phyloP scores from a whole-genome alignment of 78 protist genomes.

The Protostelium mycophagum region DNA sequence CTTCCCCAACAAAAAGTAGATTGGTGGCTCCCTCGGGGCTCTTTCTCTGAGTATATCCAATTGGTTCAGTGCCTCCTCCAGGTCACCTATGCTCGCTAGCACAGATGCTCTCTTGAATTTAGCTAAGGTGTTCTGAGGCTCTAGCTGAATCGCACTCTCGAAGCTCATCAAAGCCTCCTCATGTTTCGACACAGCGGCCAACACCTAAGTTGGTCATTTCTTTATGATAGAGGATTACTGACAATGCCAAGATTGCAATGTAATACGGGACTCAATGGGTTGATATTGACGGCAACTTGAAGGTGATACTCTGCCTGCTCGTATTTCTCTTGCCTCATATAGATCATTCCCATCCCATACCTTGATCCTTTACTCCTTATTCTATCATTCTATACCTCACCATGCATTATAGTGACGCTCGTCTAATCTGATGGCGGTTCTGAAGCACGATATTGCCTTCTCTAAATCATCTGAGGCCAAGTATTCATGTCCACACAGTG shows the following conservation, averaged over 20 bases:
- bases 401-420: slow-evolving; percentile 86
- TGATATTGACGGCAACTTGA: slow-evolving; percentile 68
- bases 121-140: slow-evolving; percentile 69
- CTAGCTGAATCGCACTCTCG: slow-evolving; percentile 40
- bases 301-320: slow-evolving; percentile 80
- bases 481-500: slow-evolving; percentile 87
- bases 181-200: slow-evolving; percentile 20
- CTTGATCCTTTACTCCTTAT: neutral
- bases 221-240: neutral
- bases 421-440: slow-evolving; percentile 73
- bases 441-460: slow-evolving; percentile 58
- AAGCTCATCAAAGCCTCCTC: slow-evolving; percentile 46
- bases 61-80: slow-evolving; percentile 32
- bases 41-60: slow-evolving; percentile 50
- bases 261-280: slow-evolving; percentile 69
- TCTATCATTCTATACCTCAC: slow-evolving; percentile 10
- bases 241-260: slow-evolving; percentile 82
- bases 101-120: slow-evolving; percentile 59
- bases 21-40: slow-evolving; percentile 71
- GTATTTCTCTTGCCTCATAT: slow-evolving; percentile 80
- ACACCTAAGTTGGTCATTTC: neutral
- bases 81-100: slow-evolving; percentile 21
- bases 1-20: slow-evolving; percentile 71
- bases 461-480: slow-evolving; percentile 80
- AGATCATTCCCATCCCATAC: slow-evolving; percentile 66